Evolutionary conservation across 352 stramenopile species (phyloP), one percentile per base, ranked within the genome.

Genomic region (Phytopythium helicoides): DNA sequence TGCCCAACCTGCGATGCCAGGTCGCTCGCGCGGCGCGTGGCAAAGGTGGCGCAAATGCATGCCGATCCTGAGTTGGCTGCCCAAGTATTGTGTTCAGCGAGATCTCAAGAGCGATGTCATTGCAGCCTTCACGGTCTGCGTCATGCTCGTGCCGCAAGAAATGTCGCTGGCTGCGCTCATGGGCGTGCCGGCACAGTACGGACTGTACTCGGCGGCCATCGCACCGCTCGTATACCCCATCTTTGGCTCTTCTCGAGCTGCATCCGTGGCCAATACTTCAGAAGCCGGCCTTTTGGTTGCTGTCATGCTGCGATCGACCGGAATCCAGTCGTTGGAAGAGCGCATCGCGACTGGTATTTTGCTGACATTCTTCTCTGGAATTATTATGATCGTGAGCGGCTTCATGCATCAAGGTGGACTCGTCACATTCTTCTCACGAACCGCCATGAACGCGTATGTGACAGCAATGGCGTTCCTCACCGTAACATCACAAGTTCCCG

Each of bases 81-180:
- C 79, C 22, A 49, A 52, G 14, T 94, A 94, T 61, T 56, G 86
- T 41, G 9, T 88, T 3, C 56, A 55, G 0, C 72, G 73, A 26
- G 77, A 90, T 44, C 58, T 92, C 35, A 86, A 87, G 60, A 81
- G 71, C 42, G 81, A 89, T 55, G 1, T 88, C 19, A 76, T 89
- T 18, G 71, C 81, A 0, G 81, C 76, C 25, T 66, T 89, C 60
- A 89, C 81, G 3, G 81, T 92, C 31, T 86, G 85, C 15, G 76
- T 97, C 22, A 97, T 98, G 88, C 68, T 96, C 26, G 80, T 98
- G 51, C 93, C 91, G 18, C 89, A 97, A 53, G 84, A 90, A 22
- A 96, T 98, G 73, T 89, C 74, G 34, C 92, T 97, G 47, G 89
- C 87, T 15, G 86, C 93, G 49, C 71, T 98, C 11, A 96, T 96